Conservation (phyloP, 2,329 filamentous ascomycete genomes). For the Talaromyces rugulosus region DNA sequence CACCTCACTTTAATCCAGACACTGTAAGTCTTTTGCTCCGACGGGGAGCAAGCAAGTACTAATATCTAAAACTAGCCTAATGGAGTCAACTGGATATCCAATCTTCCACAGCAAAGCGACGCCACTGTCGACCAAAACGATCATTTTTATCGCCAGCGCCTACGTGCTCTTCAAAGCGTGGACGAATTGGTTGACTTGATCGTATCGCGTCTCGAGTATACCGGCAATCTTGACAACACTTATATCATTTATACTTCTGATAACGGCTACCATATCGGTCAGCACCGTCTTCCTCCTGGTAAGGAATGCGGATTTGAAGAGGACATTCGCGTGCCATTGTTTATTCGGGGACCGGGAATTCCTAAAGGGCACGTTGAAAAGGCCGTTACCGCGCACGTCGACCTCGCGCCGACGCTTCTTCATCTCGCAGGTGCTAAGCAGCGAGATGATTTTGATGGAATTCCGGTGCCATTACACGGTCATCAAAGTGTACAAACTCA, state of each 20-base stretch:
- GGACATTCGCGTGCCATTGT: constrained; percentile 57
- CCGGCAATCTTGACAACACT: constrained; percentile 47
- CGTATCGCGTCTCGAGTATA: constrained; percentile 38
- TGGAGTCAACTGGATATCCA: constrained; percentile 45
- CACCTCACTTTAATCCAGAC: constrained; percentile 63
- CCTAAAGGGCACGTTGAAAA: constrained; percentile 38
- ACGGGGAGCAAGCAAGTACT: not conserved
- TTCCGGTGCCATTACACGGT: constrained; percentile 43
- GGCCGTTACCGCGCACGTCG: constrained; percentile 58
- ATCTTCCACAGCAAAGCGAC: constrained; percentile 42
- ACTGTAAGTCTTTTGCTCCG: constrained; percentile 29
- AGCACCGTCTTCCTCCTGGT: constrained; percentile 55
- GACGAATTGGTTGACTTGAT: constrained; percentile 52
- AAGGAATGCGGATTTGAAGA: constrained; percentile 58
- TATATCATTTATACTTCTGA: constrained; percentile 60
- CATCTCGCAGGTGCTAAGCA: constrained; percentile 36
- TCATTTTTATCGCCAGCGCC: constrained; percentile 47
- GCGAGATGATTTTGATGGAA: constrained; percentile 54
- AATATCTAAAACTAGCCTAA: constrained; percentile 26
- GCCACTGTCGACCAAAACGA: constrained; percentile 50
- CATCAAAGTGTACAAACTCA: constrained; percentile 18
- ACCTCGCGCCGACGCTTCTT: constrained; percentile 60
- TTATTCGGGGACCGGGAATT: constrained; percentile 57
- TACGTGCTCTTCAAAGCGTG: constrained; percentile 50
- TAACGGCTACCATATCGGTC: constrained; percentile 59